Evolutionary conservation across 2,329 filamentous ascomycete species (phyloP).

Genomic region (Beauveria varroae): DNA sequence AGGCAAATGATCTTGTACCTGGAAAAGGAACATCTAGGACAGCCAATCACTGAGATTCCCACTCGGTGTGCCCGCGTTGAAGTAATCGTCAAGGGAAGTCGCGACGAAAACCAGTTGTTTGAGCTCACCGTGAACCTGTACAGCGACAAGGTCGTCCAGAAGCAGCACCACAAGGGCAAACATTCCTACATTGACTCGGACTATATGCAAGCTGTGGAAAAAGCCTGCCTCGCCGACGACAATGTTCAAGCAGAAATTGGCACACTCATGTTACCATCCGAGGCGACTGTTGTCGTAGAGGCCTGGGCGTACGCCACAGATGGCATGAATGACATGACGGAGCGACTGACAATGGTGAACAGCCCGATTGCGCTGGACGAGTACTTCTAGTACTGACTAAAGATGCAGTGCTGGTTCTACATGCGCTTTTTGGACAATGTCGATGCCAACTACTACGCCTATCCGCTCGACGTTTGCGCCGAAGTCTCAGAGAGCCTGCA

Average conservation of each 20-base stretch:
- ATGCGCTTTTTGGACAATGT: constrained; percentile 29
- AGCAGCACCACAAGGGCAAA: constrained; percentile 30
- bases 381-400: neutral
- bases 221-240: constrained; percentile 35
- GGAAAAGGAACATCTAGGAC: constrained; percentile 28
- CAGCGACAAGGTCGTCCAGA: constrained; percentile 12
- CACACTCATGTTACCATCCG: constrained; percentile 35
- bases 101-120: constrained; percentile 18
- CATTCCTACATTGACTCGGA: constrained; percentile 40
- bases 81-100: constrained; percentile 18
- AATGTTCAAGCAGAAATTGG: constrained; percentile 36
- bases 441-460: constrained; percentile 49
- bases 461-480: constrained; percentile 43
- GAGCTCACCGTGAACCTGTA: constrained; percentile 25
- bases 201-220: constrained; percentile 41
- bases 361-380: neutral
- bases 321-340: constrained; percentile 42
- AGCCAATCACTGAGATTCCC: constrained; percentile 15
- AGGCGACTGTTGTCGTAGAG: constrained; percentile 39
- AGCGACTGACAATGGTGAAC: constrained; percentile 41
- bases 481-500: constrained; percentile 39
- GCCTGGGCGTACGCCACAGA: constrained; percentile 50
- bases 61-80: constrained; percentile 33
- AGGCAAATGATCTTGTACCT: constrained; percentile 37
- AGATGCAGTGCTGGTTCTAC: constrained; percentile 28